Base-by-base conservation (phyloP, 1,284 basidiomycete genomes). In the Pulchroboletus neoregius region DNA sequence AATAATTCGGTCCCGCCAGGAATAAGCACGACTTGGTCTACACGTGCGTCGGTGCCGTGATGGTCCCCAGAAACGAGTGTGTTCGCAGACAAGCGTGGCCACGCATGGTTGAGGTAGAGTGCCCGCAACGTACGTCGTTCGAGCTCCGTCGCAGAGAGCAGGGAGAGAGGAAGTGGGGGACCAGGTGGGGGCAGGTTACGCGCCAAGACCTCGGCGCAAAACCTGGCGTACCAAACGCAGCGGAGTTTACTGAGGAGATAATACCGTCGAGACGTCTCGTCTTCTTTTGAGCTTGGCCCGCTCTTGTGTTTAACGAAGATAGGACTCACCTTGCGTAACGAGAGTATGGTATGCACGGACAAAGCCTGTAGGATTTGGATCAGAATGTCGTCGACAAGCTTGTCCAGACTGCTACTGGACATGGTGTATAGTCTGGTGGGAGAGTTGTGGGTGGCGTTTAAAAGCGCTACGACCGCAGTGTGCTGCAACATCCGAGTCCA, bases 11-110 rank as follows among this genome's bases (percentile, higher is more conserved):
- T 48, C 27, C 62, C 62, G 3, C 60, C 60, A 0, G 43, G 50
- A 8, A 61, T 45, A 24, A 61, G 57, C 28, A 66, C 33, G 18
- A 66, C 62, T 28, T 66, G 60, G 37, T 62, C 62, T 11, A 66
- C 58, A 2, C 34, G 48, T 1, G 12, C 36, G 13, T 9, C 34
- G 7, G 11, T 5, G 13, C 20, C 30, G 13, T 31, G 35, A 0
- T 13, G 6, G 6, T 46, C 8, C 31, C 13, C 46, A 20, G 52
- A 51, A 8, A 49, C 42, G 10, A 61, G 40, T 15, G 43, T 42
- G 2, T 31, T 42, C 0, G 60, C 44, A 15, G 49, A 46, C 28
- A 63, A 27, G 0, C 48, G 49, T 8, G 63, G 53, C 60, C 63
- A 62, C 12, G 39, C 26, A 3, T 22, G 45, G 13, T 63, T 43